These are phyloP conservation scores for Corniculantispora saksenae DNA, from an alignment of 2,329 filamentous ascomycete genomes.

Conservation along the genomic window DNA sequence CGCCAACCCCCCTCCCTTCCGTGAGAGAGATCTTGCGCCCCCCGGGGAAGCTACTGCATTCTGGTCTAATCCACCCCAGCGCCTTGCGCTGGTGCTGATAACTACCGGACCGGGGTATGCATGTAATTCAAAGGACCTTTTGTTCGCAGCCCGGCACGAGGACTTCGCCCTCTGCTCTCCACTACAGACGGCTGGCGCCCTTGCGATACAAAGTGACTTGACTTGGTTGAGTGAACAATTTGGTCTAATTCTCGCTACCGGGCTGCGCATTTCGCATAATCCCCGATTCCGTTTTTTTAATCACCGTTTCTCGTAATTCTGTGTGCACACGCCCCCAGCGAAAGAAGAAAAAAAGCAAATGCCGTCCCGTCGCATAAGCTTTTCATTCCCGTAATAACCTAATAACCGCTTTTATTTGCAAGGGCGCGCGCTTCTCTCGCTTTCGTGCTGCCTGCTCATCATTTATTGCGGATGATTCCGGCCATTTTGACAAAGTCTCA, in stretches of 20 bases:
- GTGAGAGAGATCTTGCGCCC: constrained; percentile 10
- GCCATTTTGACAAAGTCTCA: neutral
- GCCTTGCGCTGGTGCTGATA: neutral
- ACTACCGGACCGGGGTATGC: neutral
- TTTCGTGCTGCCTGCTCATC: neutral
- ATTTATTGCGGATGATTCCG: neutral
- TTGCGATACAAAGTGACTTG: neutral
- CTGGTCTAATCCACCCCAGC: neutral
- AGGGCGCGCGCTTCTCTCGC: constrained; percentile 3
- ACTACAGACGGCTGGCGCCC: neutral
- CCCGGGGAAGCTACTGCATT: neutral
- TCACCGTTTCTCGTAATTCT: neutral
- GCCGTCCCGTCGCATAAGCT: neutral
- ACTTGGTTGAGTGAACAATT: neutral
- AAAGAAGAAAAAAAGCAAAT: neutral
- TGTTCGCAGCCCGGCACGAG: neutral
- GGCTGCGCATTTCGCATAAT: neutral
- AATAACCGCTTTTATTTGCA: neutral
- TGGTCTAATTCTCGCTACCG: neutral
- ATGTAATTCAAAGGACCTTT: neutral
- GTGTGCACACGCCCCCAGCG: neutral
- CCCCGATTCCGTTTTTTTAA: neutral
- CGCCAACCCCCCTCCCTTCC: neutral
- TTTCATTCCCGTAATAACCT: neutral
- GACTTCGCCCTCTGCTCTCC: neutral